Base-by-base conservation (phyloP, 192 early-diverging fungal species). In the Gigaspora rosea region DNA sequence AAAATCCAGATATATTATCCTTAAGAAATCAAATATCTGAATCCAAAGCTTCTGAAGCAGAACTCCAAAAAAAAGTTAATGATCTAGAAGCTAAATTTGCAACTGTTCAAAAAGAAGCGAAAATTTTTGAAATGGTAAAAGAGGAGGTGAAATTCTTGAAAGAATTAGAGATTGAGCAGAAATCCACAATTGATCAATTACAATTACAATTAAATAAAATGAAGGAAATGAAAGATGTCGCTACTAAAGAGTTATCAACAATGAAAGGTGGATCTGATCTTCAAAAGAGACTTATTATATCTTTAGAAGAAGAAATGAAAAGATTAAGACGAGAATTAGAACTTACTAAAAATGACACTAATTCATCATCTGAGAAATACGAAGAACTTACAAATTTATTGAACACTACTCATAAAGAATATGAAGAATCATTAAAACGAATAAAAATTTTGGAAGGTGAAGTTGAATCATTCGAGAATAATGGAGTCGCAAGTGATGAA, bases 321-420 rank as follows among this genome's bases (percentile, higher is more conserved):
- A 15, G 22, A 9, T n/a, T 71, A 15, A n/a, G 51, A 51, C 36
- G 47, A 8, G 70, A 71, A 71, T 47, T 71, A 11, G 22, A 8
- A 15, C 8, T 13, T 33, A 4, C 51, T 33, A 50, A 54, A 57
- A 15, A 3, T 2, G 8, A 27, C 54, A 22, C 22, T 5, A 16
- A 67, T 16, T 36, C 22, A n/a, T 20, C 16, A 8, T 46, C 41
- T 10, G 36, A 67, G n/a, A 41, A 67, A 67, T 27, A 18, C 20
- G 70, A 71, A 22, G 50, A 71, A 71, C 18, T 71, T 35, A 13
- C 18, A 22, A 12, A 54, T 8, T 36, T 54, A 11, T 71, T 71
- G 47, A 51, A 35, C 15, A 49, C 49, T 33, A 54, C 70, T 9
- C 22, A 48, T 11, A 50, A 47, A 12, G 16, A 71, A 71, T 27